Evolutionary conservation across 2,329 filamentous ascomycete genomes (phyloP), one percentile per base, ranked within the genome.

Genomic region (Alternaria triticimaculans): DNA sequence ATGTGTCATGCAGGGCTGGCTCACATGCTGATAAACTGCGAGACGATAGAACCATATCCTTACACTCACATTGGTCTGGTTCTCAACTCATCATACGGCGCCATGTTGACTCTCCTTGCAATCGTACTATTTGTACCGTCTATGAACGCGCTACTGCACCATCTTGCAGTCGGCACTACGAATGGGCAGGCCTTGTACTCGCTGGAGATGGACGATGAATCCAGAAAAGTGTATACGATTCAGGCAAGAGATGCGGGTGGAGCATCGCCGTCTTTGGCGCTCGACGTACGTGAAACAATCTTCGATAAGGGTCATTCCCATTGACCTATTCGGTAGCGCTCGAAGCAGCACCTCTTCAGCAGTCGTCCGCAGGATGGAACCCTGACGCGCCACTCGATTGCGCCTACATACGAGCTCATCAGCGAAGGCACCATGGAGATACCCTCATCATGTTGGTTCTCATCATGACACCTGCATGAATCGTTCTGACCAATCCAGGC

Each of bases 121-220:
- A 37, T 65, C 5, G 23, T 63, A 15, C 50, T 65, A 3, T 55
- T 69, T 18, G 65, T 55, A 18, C 41, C 60, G 43, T 55, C 44
- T 11, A 58, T 58, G 12, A 50, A 60, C 18, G 59, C 67, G 20
- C 37, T 63, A 11, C n/a, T 66, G 45, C 69, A 73, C 30, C 69
- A 73, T 57, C 54, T 72, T 1, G 67, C 70, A 49, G 71, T 71
- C 30, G 71, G 71, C 20, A 69, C 67, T 9, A 61, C 44, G 6
- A 60, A 66, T 49, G 65, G 66, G 4, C 53, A 58, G 37, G 58
- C 59, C 7, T 50, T 73, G 8, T 67, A 72, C 44, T 65, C 65
- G 11, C 45, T 72, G 30, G 69, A 72, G 44, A 15, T 65, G 21
- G 59, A 72, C 20, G 68, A 69, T 55, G 60, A 53, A 18, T 55